Percentiles rank a stretch among this genome's conserved stretches.
Evolutionary conservation across 2,329 filamentous ascomycete genomes (phyloP).

Genomic region (Camptophora hylomeconis): DNA sequence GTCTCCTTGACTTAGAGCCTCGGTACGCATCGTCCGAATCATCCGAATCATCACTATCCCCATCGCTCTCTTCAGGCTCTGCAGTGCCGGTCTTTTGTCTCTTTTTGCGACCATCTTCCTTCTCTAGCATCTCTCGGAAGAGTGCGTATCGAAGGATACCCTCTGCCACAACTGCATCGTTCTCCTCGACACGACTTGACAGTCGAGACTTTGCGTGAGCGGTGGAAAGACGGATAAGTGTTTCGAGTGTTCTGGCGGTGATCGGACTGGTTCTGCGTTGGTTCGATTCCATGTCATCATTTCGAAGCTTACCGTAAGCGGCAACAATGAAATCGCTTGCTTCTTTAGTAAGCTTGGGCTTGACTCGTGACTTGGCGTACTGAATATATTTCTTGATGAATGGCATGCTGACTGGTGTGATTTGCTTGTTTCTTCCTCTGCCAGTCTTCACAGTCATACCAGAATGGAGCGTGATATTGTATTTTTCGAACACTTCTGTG

Average conservation of each 20-base stretch:
- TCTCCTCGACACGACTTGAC: conserved; percentile 76
- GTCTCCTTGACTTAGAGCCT: conserved; percentile 17
- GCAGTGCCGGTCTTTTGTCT: conserved; percentile 61
- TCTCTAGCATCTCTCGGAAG: conserved; percentile 83
- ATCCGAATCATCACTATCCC: conserved; percentile 31
- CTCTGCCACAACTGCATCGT: conserved; percentile 78
- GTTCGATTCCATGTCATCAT: conserved; percentile 91
- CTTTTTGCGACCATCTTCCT: conserved; percentile 60
- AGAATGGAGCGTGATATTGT: conserved; percentile 86
- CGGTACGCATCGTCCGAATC: conserved; percentile 19
- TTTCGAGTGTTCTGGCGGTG: conserved; percentile 93
- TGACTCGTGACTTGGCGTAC: conserved; percentile 85
- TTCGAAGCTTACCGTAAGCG: conserved; percentile 82
- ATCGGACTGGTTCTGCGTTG: conserved; percentile 87
- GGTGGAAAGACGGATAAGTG: conserved; percentile 91
- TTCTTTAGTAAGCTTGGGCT: conserved; percentile 79
- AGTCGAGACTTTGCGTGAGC: conserved; percentile 89
- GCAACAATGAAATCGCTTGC: conserved; percentile 84
- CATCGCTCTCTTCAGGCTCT: conserved; percentile 50
- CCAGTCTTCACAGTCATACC: conserved; percentile 69
- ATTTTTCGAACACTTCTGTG: conserved; percentile 91
- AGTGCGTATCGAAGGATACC: conserved; percentile 83
- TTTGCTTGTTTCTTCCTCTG: conserved; percentile 60
- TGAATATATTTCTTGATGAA: conserved; percentile 99
- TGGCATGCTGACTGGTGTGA: conserved; percentile 65